Evolutionary conservation across 2,329 filamentous ascomycete species (phyloP), one percentile per base, ranked within the genome.

Genomic region (Colletotrichum tabaci): DNA sequence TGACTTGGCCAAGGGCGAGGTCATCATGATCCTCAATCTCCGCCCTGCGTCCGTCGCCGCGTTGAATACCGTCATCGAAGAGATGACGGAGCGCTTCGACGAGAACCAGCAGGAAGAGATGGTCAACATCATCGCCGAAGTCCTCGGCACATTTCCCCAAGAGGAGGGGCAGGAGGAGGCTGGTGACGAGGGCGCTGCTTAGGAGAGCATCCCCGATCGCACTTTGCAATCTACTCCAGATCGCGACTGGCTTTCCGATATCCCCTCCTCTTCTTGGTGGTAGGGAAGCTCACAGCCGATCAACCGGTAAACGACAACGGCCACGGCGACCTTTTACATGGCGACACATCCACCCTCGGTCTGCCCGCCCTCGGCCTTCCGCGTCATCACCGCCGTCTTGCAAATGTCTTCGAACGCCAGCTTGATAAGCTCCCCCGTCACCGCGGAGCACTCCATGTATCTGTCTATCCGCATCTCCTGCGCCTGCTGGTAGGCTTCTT

Each of bases 1-100:
- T 79, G 85, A 89, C 56, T 85, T 93, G 66, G 88, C 89, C 80
- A 93, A 93, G 83, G 89, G 89, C 65, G 91, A 93, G 80, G 82
- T 91, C 66, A 82, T 93, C 77, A 92, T 92, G 88, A 87, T 93
- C 58, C 79, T 93, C 75, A 93, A 93, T 77, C 81, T 92, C 53
- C 86, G 91, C 13, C 91, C 91, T 0, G 84, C 85, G 26, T 88
- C 85, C 38, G 83, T 86, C 40, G 86, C 87, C 4, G 86, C 87
- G 56, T 83, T 93, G 74, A 91, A 91, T 76, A 88, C 88, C 18
- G 84, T 92, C 61, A 84, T 93, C 44, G 90, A 93, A 79, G 90
- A 93, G 74, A 88, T 92, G 83, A 85, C 88, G 67, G 84, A 85
- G 46, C 87, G 91, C 9, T 91, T 92, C 77, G 84, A 79, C 56